Percentiles rank a stretch among this genome's conserved stretches.
Evolutionary conservation across 2,329 filamentous ascomycete genomes (phyloP).

Genomic region (Emergomyces orientalis): DNA sequence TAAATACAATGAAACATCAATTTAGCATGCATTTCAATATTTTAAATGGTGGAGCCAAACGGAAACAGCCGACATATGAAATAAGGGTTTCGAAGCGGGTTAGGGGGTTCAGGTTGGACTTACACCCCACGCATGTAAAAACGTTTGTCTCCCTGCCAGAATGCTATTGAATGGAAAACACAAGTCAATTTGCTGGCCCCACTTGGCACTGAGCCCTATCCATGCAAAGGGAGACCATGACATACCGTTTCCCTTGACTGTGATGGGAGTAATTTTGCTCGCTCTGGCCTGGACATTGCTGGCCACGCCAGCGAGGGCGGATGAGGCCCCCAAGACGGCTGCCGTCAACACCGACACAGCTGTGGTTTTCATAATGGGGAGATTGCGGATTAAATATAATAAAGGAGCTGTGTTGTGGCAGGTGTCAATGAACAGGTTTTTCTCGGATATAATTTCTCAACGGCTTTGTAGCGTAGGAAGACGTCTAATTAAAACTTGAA

Average conservation of each 20-base stretch:
- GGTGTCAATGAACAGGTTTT: background rate
- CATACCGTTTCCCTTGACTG: constrained; percentile 53
- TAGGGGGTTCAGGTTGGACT: constrained; percentile 1
- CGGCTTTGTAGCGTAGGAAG: background rate
- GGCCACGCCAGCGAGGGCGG: constrained; percentile 38
- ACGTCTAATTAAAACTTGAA: constrained; percentile 7
- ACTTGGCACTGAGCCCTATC: background rate
- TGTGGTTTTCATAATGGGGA: constrained; percentile 45
- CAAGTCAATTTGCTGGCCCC: constrained; percentile 7
- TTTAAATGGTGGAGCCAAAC: background rate
- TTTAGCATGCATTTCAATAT: constrained; percentile 20
- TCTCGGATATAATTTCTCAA: background rate
- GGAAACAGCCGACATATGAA: background rate
- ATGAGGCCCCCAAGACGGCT: constrained; percentile 39
- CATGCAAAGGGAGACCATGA: background rate
- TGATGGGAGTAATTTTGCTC: constrained; percentile 45
- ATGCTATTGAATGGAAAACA: constrained; percentile 35
- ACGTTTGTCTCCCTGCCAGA: constrained; percentile 53
- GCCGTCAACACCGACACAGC: constrained; percentile 39
- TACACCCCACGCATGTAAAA: constrained; percentile 44
- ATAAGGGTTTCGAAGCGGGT: background rate
- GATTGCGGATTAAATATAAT: background rate
- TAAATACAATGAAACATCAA: constrained; percentile 46
- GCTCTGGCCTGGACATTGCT: constrained; percentile 35
- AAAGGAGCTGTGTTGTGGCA: background rate